A percentile compares a stretch with the other conserved stretches of the same genome.
Conservation (phyloP, 2,329 filamentous ascomycete species). For the Fusarium coffeatum region DNA sequence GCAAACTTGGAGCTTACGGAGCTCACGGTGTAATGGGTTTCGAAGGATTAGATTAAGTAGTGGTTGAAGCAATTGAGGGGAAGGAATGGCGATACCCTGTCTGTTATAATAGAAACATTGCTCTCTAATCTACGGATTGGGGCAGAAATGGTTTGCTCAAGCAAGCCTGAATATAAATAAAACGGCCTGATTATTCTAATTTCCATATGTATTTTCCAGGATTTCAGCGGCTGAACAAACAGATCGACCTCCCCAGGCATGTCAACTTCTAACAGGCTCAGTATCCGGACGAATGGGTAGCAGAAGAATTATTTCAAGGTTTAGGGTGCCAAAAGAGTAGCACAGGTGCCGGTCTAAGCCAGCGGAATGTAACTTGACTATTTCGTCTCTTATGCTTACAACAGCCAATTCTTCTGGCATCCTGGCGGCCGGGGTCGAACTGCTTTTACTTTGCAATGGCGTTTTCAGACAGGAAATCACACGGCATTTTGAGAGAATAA, state of each 20-base stretch:
- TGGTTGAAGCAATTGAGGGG: background rate
- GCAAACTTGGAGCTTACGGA: constrained; percentile 61
- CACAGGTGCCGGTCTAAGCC: no score
- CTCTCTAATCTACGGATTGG: background rate
- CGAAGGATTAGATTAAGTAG: constrained; percentile 57
- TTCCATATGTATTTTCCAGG: background rate
- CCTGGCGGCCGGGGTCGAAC: background rate
- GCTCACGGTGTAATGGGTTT: constrained; percentile 65
- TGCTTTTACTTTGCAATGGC: background rate
- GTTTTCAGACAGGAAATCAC: background rate
- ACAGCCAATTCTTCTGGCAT: background rate
- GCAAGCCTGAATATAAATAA: background rate
- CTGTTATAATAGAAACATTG: background rate
- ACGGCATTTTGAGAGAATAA: background rate
- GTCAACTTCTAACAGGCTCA: no score
- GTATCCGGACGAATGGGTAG: no score
- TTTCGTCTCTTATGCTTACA: background rate
- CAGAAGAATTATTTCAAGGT: no score
- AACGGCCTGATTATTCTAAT: background rate
- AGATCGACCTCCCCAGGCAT: background rate
- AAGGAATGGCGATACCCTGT: constrained; percentile 24
- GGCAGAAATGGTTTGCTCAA: background rate
- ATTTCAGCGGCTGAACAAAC: background rate
- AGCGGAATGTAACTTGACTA: no score
- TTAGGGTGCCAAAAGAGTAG: no score